Percentiles rank a stretch among this genome's conserved stretches.
Conservation (phyloP, 2,329 filamentous ascomycete species). For the Parastagonospora nodorum region DNA sequence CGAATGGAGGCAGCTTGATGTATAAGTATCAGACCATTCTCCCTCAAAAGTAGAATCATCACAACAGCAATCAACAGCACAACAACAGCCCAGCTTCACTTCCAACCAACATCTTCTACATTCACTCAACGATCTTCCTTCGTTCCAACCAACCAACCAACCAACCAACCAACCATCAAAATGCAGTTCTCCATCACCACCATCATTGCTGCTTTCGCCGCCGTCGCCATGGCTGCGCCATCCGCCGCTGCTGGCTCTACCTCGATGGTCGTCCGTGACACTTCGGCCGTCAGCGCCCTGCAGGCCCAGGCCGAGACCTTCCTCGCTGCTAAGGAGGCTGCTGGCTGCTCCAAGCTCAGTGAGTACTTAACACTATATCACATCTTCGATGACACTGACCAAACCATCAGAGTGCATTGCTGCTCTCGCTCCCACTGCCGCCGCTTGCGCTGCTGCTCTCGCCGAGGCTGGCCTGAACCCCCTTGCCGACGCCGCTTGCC, state of each 20-base stretch:
- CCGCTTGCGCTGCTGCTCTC: slow-evolving; percentile 13
- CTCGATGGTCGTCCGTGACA: slow-evolving; percentile 3
- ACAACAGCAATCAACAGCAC: slow-evolving; percentile 2
- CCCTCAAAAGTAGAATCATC: slow-evolving; percentile 3
- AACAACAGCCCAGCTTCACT: slow-evolving; percentile 1
- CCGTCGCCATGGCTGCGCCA: slow-evolving; percentile 3
- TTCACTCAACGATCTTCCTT: slow-evolving; percentile 29
- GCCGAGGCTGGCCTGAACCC: slow-evolving; percentile 12
- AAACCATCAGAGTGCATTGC: slow-evolving; percentile 9
- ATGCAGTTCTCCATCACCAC: slow-evolving; percentile 8
- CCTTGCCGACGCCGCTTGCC: slow-evolving; percentile 16
- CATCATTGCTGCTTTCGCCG: slow-evolving; percentile 7
- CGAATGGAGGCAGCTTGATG: not conserved
- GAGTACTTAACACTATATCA: not conserved
- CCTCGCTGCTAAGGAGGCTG: slow-evolving; percentile 7
- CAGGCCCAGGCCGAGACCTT: slow-evolving; percentile 7
- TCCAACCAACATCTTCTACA: slow-evolving; percentile 11
- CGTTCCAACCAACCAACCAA: slow-evolving; percentile 2
- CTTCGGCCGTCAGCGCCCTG: slow-evolving; percentile 3
- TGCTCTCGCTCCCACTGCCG: slow-evolving; percentile 13
- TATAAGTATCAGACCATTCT: slow-evolving; percentile 4
- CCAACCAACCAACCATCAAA: slow-evolving; percentile 3
- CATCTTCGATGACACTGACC: not conserved
- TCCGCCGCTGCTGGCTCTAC: not conserved
- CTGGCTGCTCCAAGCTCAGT: slow-evolving; percentile 14